Conservation (phyloP, 2,329 filamentous ascomycete genomes). For the Penicillium carneum region DNA sequence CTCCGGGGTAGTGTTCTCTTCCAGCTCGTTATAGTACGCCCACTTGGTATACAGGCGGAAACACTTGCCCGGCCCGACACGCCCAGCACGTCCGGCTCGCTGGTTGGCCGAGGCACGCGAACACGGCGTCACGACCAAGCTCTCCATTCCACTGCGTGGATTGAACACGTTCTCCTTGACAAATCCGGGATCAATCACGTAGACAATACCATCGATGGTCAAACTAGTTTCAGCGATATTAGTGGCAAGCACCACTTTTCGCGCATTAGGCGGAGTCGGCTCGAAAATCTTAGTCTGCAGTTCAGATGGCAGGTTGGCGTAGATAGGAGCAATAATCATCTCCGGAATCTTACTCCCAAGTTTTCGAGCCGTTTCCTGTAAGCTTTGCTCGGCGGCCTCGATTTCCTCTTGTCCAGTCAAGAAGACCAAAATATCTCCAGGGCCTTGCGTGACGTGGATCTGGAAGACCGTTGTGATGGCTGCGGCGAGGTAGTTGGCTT, state of each 20-base stretch:
- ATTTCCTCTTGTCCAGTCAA: conserved; percentile 97
- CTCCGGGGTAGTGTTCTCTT: conserved; percentile 89
- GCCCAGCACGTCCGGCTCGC: conserved; percentile 87
- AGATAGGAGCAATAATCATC: conserved; percentile 89
- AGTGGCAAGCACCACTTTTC: conserved; percentile 92
- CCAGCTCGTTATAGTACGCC: conserved; percentile 92
- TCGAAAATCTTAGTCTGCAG: conserved; percentile 94
- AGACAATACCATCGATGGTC: conserved; percentile 94
- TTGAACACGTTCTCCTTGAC: conserved; percentile 97
- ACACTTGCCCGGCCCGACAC: conserved; percentile 89
- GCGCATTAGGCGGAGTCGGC: conserved; percentile 80
- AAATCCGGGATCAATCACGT: conserved; percentile 93
- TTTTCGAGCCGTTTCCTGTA: conserved; percentile 85
- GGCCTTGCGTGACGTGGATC: conserved; percentile 84
- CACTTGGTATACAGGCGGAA: conserved; percentile 93
- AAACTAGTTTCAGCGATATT: conserved; percentile 97
- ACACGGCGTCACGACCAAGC: conserved; percentile 86
- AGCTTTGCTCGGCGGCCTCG: conserved; percentile 80
- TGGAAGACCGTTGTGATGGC: conserved; percentile 94
- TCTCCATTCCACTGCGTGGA: conserved; percentile 88
- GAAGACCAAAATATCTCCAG: conserved; percentile 92
- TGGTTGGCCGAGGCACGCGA: conserved; percentile 93
- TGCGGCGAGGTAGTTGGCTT: conserved; percentile 90
- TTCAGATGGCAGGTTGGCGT: conserved; percentile 89
- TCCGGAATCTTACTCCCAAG: conserved; percentile 84